Evolutionary conservation across 768 basidiomycete species (phyloP).

Genomic region (Mycena amicta): DNA sequence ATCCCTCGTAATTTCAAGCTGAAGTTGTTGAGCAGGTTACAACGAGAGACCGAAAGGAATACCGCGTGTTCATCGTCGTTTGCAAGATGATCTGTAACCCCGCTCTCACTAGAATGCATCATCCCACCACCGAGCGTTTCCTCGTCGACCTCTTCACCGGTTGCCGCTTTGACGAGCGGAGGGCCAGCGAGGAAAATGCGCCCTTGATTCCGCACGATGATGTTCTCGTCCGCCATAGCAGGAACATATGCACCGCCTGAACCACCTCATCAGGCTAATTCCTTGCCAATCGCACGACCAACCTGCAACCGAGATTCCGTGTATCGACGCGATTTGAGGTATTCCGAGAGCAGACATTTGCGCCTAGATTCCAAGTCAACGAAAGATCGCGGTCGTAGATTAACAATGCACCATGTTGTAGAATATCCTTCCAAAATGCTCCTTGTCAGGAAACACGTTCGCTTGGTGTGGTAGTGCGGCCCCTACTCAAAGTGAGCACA

Average conservation of each 20-base stretch:
- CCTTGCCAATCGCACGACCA: slow-evolving; percentile 5
- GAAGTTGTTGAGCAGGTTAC: background rate
- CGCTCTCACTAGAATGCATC: slow-evolving; percentile 92
- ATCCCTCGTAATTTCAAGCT: slow-evolving; percentile 71
- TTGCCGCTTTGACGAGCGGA: slow-evolving; percentile 92
- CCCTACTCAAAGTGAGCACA: slow-evolving; percentile 69
- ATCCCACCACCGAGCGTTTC: slow-evolving; percentile 88
- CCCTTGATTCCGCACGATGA: slow-evolving; percentile 89
- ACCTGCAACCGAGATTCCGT: slow-evolving; percentile 93
- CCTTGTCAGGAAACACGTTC: slow-evolving; percentile 92
- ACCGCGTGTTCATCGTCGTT: slow-evolving; percentile 80
- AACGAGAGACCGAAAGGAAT: background rate
- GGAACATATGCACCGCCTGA: slow-evolving; percentile 91
- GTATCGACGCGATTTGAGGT: slow-evolving; percentile 90
- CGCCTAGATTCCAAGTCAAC: slow-evolving; percentile 49
- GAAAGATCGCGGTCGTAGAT: background rate
- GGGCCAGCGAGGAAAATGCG: slow-evolving; percentile 94
- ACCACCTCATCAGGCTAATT: slow-evolving; percentile 2
- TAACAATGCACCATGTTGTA: slow-evolving; percentile 83
- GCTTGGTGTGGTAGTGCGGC: slow-evolving; percentile 92
- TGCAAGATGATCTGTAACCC: slow-evolving; percentile 88
- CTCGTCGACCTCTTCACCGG: slow-evolving; percentile 90
- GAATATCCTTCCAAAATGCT: slow-evolving; percentile 95
- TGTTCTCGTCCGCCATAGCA: slow-evolving; percentile 94
- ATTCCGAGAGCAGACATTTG: slow-evolving; percentile 93